A percentile compares a stretch with the other conserved stretches of the same genome.
Conservation (phyloP, 2,329 filamentous ascomycete genomes). For the Trichoderma sp. region DNA sequence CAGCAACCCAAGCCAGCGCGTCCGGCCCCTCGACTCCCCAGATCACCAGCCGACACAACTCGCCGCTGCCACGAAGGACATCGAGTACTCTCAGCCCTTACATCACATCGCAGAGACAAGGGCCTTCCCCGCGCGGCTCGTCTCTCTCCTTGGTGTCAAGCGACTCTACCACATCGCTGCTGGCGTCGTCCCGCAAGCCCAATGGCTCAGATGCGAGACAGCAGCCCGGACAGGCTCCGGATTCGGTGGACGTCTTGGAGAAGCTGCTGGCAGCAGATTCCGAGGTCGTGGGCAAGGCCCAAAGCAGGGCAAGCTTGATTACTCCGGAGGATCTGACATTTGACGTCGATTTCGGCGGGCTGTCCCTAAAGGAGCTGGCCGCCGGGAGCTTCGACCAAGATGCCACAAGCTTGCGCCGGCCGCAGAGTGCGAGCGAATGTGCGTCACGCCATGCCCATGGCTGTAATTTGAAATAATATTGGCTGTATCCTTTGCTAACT, state of each 20-base stretch:
- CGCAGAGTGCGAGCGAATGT: conserved; percentile 72
- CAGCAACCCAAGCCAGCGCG: conserved; percentile 60
- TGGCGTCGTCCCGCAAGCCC: conserved; percentile 59
- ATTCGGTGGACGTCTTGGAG: conserved; percentile 69
- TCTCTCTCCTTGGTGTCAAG: conserved; percentile 74
- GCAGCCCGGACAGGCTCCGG: conserved; percentile 43
- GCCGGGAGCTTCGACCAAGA: conserved; percentile 29
- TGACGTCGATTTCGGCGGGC: conserved; percentile 73
- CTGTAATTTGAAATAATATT: not conserved
- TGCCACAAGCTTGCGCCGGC: conserved; percentile 39
- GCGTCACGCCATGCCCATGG: conserved; percentile 31
- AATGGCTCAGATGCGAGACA: conserved; percentile 70
- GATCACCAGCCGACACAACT: conserved; percentile 65
- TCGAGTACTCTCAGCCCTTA: conserved; percentile 68
- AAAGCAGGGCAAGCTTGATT: conserved; percentile 29
- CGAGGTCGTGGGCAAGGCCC: conserved; percentile 19
- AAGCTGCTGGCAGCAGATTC: conserved; percentile 39
- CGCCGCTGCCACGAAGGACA: conserved; percentile 66
- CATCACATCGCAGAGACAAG: conserved; percentile 64
- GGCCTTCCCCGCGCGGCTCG: conserved; percentile 68
- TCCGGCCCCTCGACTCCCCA: conserved; percentile 58
- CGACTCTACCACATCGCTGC: conserved; percentile 73
- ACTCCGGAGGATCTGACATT: conserved; percentile 56
- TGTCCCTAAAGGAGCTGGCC: conserved; percentile 70
- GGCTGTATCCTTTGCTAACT: not conserved